Conservation (phyloP, 352 stramenopile species). For the Globisporangium radiosum region DNA sequence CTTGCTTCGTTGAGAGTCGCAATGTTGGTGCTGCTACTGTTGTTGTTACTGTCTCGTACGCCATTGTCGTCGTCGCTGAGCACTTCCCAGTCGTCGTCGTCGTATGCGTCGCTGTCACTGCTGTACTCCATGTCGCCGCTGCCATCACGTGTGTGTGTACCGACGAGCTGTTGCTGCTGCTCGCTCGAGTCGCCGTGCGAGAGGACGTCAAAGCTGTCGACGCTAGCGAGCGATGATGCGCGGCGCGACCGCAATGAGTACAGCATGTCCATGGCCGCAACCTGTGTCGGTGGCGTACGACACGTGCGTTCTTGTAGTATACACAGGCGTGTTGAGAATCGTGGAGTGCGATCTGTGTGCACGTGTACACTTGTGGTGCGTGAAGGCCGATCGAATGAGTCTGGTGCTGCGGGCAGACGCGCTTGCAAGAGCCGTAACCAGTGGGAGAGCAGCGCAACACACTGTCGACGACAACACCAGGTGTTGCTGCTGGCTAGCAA, state of each 20-base stretch:
- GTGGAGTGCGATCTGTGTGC: neutral
- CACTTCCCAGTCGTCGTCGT: constrained; percentile 41
- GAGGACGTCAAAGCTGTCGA: constrained; percentile 29
- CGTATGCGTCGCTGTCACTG: constrained; percentile 6
- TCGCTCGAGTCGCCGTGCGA: constrained; percentile 17
- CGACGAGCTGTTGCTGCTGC: neutral
- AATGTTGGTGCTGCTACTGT: neutral
- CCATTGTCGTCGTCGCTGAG: constrained; percentile 10
- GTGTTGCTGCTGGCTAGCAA: no score
- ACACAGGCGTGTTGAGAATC: neutral
- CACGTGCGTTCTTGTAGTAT: neutral
- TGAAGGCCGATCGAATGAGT: no score
- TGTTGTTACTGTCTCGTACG: neutral
- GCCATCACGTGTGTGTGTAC: neutral
- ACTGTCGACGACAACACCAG: no score
- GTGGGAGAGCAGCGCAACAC: no score
- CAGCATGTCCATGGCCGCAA: constrained; percentile 4
- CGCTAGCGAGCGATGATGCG: constrained; percentile 28
- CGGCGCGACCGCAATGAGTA: constrained; percentile 9
- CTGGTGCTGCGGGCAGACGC: no score
- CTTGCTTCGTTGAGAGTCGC: neutral
- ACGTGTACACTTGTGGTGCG: no score
- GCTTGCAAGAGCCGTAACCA: no score
- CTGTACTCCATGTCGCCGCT: constrained; percentile 9
- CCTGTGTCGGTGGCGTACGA: no score